These are phyloP conservation scores for Cercospora sp. DNA, from an alignment of 2,329 filamentous ascomycete genomes.

Conservation along the genomic window DNA sequence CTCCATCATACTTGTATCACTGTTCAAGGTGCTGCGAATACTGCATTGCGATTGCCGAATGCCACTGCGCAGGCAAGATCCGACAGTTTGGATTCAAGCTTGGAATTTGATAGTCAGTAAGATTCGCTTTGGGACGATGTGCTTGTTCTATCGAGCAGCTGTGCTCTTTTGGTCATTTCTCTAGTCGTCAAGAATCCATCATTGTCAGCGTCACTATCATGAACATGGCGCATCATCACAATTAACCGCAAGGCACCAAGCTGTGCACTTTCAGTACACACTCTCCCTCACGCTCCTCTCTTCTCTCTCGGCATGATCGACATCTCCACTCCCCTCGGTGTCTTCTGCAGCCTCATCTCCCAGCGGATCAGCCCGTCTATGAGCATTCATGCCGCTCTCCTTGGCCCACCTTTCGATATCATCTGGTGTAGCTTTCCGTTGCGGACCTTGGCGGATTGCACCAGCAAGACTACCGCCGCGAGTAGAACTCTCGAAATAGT, in stretches of 20 bases:
- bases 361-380: slow-evolving; percentile 48
- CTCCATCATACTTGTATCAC: too few relatives aligned
- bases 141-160: neutral
- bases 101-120: neutral
- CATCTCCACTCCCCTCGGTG: slow-evolving; percentile 18
- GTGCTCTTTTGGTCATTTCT: neutral
- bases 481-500: slow-evolving; percentile 38
- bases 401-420: slow-evolving; percentile 46
- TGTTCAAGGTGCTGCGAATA: too few relatives aligned
- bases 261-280: slow-evolving; percentile 32
- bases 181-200: neutral
- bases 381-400: slow-evolving; percentile 51
- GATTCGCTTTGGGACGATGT: neutral
- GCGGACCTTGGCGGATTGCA: slow-evolving; percentile 41
- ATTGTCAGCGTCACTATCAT: neutral
- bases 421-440: slow-evolving; percentile 48
- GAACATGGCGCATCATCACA: neutral
- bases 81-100: too few relatives aligned
- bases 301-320: slow-evolving; percentile 32
- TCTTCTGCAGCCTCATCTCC: slow-evolving; percentile 43
- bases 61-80: neutral
- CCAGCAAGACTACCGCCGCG: slow-evolving; percentile 39
- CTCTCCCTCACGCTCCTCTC: slow-evolving; percentile 37
- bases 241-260: neutral
- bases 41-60: neutral